phyloP scores from a whole-genome alignment of 2,329 filamentous ascomycete species.

The Xylaria sp. region DNA sequence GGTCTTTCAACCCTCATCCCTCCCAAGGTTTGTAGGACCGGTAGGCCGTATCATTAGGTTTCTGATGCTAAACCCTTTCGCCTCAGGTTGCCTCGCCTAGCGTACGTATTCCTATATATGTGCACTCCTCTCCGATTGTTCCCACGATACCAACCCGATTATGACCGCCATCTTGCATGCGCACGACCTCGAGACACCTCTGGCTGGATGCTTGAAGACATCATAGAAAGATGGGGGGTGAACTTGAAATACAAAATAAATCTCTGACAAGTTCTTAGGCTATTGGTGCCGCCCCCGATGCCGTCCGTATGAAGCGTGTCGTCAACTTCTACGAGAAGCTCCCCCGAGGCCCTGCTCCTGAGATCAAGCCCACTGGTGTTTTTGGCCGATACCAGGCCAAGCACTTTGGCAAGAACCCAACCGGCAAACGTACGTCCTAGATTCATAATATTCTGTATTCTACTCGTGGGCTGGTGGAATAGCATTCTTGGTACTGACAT shows the following conservation, averaged over 20 bases:
- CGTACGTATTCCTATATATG: constrained; percentile 61
- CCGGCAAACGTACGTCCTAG: constrained; percentile 77
- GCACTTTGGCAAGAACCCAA: constrained; percentile 96
- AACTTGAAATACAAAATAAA: constrained; percentile 14
- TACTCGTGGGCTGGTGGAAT: background rate
- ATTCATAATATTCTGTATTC: background rate
- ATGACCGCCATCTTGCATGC: background rate
- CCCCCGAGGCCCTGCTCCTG: constrained; percentile 87
- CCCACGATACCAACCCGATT: background rate
- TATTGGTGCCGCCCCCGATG: constrained; percentile 93
- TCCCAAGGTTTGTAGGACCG: constrained; percentile 74
- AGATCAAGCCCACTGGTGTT: constrained; percentile 79
- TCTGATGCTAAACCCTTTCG: constrained; percentile 47
- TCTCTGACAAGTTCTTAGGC: constrained; percentile 65
- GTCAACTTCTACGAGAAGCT: constrained; percentile 99
- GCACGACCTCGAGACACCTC: background rate
- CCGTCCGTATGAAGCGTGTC: constrained; percentile 95
- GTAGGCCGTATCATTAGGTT: background rate
- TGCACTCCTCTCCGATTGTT: constrained; percentile 6
- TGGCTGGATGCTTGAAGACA: background rate
- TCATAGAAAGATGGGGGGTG: background rate
- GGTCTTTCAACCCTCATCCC: constrained; percentile 98
- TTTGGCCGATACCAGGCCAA: constrained; percentile 86
- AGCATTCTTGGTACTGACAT: constrained; percentile 32
- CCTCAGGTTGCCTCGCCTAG: constrained; percentile 78